Conservation (phyloP, 768 basidiomycete genomes). For the Gyrodon lividus region DNA sequence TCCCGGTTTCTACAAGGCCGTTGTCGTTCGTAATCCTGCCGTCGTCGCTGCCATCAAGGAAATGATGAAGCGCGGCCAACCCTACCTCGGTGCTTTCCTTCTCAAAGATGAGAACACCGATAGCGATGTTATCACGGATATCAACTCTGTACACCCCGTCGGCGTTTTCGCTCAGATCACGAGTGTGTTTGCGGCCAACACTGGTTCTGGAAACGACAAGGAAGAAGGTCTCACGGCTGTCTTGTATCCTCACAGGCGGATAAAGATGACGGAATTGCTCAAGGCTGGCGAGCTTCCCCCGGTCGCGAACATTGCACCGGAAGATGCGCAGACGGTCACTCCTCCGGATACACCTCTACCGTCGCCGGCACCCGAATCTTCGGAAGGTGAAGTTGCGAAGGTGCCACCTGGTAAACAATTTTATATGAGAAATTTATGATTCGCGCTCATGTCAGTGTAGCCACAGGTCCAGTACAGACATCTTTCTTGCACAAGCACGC, state of each 20-base stretch:
- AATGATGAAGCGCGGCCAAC: slow-evolving; percentile 95
- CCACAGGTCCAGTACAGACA: slow-evolving; percentile 67
- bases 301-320: slow-evolving; percentile 36
- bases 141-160: slow-evolving; percentile 85
- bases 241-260: slow-evolving; percentile 88
- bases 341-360: slow-evolving; percentile 42
- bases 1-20: slow-evolving; percentile 98
- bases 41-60: slow-evolving; percentile 95
- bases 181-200: slow-evolving; percentile 73
- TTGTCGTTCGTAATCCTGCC: slow-evolving; percentile 85
- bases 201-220: slow-evolving; percentile 56
- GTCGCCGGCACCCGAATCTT: slow-evolving; percentile 24
- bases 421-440: neutral
- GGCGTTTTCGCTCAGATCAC: slow-evolving; percentile 98
- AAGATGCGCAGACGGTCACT: slow-evolving; percentile 43
- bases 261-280: slow-evolving; percentile 83
- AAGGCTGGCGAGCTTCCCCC: slow-evolving; percentile 52
- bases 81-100: slow-evolving; percentile 94
- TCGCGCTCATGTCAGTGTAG: slow-evolving; percentile 1
- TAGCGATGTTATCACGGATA: slow-evolving; percentile 86
- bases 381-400: slow-evolving; percentile 24
- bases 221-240: slow-evolving; percentile 94
- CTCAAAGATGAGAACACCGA: slow-evolving; percentile 93
- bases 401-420: slow-evolving; percentile 21
- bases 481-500: slow-evolving; percentile 79